phyloP scores from a whole-genome alignment of 139 green algal species.

The Picochlorum sp. region DNA sequence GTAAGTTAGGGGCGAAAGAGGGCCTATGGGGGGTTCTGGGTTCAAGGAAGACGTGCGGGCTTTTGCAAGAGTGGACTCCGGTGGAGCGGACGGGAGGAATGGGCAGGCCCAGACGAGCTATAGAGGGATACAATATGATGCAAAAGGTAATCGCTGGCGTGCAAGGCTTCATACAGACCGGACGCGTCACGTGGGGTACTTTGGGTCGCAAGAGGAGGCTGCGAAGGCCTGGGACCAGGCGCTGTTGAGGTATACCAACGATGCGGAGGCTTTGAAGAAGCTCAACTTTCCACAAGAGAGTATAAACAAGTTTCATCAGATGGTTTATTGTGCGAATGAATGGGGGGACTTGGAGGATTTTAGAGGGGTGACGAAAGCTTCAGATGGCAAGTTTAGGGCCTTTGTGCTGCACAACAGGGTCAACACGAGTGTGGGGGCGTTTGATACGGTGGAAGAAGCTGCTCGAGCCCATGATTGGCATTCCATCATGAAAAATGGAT shows the following conservation, averaged over 20 bases:
- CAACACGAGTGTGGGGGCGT: slow-evolving; percentile 3
- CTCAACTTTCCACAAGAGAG: slow-evolving; percentile 18
- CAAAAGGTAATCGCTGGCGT: slow-evolving; percentile 10
- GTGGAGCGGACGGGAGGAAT: not conserved
- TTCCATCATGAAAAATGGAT: slow-evolving; percentile 11
- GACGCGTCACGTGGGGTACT: slow-evolving; percentile 27
- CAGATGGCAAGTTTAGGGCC: not conserved
- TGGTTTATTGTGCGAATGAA: not conserved
- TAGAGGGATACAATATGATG: slow-evolving; percentile 21
- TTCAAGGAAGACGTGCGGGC: too few relatives aligned
- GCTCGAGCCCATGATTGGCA: slow-evolving; percentile 24
- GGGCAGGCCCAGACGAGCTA: not conserved
- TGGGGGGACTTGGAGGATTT: not conserved
- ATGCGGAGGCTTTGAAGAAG: not conserved
- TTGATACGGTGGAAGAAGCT: slow-evolving; percentile 19
- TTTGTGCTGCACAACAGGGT: slow-evolving; percentile 5
- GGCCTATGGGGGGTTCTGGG: too few relatives aligned
- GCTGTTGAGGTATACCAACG: slow-evolving; percentile 4
- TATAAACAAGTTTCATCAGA: slow-evolving; percentile 6
- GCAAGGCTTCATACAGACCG: slow-evolving; percentile 22
- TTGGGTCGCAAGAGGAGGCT: slow-evolving; percentile 7
- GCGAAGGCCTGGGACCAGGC: slow-evolving; percentile 21
- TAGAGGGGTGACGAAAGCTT: not conserved
- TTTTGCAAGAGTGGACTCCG: too few relatives aligned
- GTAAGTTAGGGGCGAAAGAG: too few relatives aligned